Base-by-base conservation (phyloP, 176 grass and related monocot species). In the Pharus latifolius region DNA sequence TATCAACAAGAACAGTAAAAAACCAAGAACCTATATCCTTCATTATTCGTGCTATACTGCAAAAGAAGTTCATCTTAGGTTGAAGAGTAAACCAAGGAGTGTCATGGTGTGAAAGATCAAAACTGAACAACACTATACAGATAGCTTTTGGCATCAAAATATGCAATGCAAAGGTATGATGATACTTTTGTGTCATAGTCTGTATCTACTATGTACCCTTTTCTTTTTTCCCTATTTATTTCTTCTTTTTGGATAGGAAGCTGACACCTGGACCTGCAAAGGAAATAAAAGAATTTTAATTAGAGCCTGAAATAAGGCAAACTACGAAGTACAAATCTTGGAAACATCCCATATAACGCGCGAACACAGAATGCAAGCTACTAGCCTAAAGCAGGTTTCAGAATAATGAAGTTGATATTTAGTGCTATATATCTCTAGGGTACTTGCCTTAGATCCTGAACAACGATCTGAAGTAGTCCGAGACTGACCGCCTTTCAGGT, bases 371-470 rank as follows among this genome's bases (percentile, higher is more conserved):
- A 22, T 30, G 26, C 4, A 43, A 70, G 51, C 11, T 4, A 42
- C n/a, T n/a, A n/a, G n/a, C n/a, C n/a, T n/a, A 41, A 22, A 69
- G 32, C 42, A 45, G 4, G 23, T 10, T 30, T 70, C 17, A 28
- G 37, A 58, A 61, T 71, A 46, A 7, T 29, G 1, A 20, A 10
- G 2, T 52, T 62, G 19, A 0, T 22, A 45, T 38, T n/a, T 66
- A 49, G 19, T 37, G 29, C 38, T 32, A 49, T 28, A 29, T 57
- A 15, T 58, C 11, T 24, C 0, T 25, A 7, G 62, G 3, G 49
- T 66, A 73, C 75, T 73, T 84, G 35, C 69, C 75, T 79, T 61
- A 55, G 75, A 9, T 60, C 48, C 27, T 35, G 38, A 30, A 62
- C 37, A 76, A 46, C 80, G 25, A 70, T 55, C 41, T 59, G 18